Evolutionary conservation across 495 filamentous ascomycete species (phyloP).

Genomic region (Choiromyces venosus): DNA sequence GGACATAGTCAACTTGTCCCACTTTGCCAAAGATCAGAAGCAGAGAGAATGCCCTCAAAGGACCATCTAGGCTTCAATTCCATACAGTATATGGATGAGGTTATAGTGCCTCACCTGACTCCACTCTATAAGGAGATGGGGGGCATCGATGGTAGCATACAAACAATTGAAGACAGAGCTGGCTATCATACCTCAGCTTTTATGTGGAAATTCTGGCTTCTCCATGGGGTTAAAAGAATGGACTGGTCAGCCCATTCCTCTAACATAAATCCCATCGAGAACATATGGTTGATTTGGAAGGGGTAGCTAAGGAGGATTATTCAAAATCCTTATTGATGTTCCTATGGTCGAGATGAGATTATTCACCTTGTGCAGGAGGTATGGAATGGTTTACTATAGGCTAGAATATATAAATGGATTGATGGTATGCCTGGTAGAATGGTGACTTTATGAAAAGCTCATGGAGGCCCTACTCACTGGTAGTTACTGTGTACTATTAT

Average conservation of each 20-base stretch:
- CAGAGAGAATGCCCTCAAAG: neutral
- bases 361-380: constrained; percentile 8
- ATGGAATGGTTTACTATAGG: constrained; percentile 12
- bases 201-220: neutral
- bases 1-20: constrained; percentile 6
- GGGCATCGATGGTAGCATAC: neutral
- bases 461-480: no score
- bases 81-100: constrained; percentile 3
- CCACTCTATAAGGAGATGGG: constrained; percentile 1
- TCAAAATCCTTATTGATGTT: neutral
- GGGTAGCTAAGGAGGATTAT: neutral
- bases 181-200: constrained; percentile 3
- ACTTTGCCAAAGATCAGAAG: neutral
- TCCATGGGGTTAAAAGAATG: constrained; percentile 7
- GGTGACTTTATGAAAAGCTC: no score
- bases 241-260: neutral
- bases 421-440: constrained; percentile 9
- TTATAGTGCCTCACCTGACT: neutral
- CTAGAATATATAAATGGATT: constrained; percentile 12
- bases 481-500: no score
- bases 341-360: constrained; percentile 5
- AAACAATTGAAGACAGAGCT: constrained; percentile 12
- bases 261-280: neutral
- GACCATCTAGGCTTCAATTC: constrained; percentile 11
- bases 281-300: constrained; percentile 8